A percentile compares a stretch with the other conserved stretches of the same genome.
Evolutionary conservation across 139 green algal species (phyloP).

Genomic region (Deuterostichococcus epilithicus): DNA sequence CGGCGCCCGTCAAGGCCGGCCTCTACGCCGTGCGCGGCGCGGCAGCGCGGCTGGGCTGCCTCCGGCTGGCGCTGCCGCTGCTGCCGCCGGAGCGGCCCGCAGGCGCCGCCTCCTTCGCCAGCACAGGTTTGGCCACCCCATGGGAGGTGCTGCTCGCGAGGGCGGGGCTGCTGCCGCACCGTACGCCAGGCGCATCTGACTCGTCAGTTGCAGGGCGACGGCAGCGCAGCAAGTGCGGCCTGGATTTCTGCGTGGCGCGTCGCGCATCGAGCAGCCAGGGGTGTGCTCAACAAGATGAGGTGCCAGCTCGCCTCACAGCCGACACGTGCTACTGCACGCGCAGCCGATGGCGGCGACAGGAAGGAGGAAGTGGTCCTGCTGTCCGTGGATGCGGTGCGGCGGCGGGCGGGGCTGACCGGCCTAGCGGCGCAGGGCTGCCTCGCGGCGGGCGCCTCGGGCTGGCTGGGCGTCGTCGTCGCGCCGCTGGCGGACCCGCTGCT

Average conservation of each 20-base stretch:
- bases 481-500: constrained; percentile 33
- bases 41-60: constrained; percentile 12
- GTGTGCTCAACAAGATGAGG: too few relatives aligned
- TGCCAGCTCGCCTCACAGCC: too few relatives aligned
- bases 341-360: neutral
- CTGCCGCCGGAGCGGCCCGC: neutral
- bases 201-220: too few relatives aligned
- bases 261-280: too few relatives aligned
- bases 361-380: constrained; percentile 29
- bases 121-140: neutral
- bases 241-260: too few relatives aligned
- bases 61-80: constrained; percentile 12
- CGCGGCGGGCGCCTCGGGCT: constrained; percentile 41
- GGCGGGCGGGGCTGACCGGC: constrained; percentile 17
- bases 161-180: too few relatives aligned
- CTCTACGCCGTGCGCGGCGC: constrained; percentile 45
- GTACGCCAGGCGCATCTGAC: too few relatives aligned
- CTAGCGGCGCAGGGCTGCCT: constrained; percentile 20
- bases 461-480: constrained; percentile 42
- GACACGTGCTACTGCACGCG: neutral
- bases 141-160: too few relatives aligned
- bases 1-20: constrained; percentile 34
- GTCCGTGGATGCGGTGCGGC: constrained; percentile 19
- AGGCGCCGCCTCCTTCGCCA: neutral
- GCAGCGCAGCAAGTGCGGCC: too few relatives aligned